A percentile compares a stretch with the other conserved stretches of the same genome.
These are phyloP conservation scores for Paraconiothyrium sp. DNA, from an alignment of 2,329 filamentous ascomycete genomes.

Conservation along the genomic window DNA sequence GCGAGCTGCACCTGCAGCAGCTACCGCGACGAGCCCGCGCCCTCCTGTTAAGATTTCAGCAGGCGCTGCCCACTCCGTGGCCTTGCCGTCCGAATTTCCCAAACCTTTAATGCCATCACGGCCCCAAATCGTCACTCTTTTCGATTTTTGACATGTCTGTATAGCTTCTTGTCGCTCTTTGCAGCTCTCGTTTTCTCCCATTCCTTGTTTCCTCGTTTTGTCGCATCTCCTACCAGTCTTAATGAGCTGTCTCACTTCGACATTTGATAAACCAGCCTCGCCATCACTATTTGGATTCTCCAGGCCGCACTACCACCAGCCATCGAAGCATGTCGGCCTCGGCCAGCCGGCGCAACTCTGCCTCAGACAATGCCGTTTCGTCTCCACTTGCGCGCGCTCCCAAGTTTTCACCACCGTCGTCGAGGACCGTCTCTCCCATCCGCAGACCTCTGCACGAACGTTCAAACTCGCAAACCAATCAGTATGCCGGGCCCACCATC, in stretches of 20 bases:
- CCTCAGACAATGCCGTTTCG: constrained; percentile 36
- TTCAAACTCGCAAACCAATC: constrained; percentile 50
- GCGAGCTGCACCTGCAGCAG: constrained; percentile 47
- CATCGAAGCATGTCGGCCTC: constrained; percentile 44
- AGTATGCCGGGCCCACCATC: constrained; percentile 50
- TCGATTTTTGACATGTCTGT: constrained; percentile 47
- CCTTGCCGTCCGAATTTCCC: constrained; percentile 38
- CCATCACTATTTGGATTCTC: constrained; percentile 33
- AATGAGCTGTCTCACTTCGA: constrained; percentile 41
- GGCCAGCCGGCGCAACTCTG: constrained; percentile 32
- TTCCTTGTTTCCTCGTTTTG: constrained; percentile 31
- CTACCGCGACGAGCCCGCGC: constrained; percentile 28
- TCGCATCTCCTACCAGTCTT: constrained; percentile 37
- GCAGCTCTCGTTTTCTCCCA: constrained; percentile 32
- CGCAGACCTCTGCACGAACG: constrained; percentile 51
- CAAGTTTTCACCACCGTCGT: constrained; percentile 42
- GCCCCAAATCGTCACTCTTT: constrained; percentile 35
- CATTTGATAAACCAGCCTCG: constrained; percentile 31
- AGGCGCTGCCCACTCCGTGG: constrained; percentile 41
- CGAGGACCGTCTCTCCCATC: constrained; percentile 43
- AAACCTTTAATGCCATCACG: constrained; percentile 48
- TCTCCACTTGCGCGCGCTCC: constrained; percentile 42
- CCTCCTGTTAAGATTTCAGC: constrained; percentile 38
- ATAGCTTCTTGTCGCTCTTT: constrained; percentile 49
- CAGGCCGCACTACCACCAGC: constrained; percentile 23